Evolutionary conservation across 139 green algal genomes (phyloP).

Genomic region (Chlorella sp.): DNA sequence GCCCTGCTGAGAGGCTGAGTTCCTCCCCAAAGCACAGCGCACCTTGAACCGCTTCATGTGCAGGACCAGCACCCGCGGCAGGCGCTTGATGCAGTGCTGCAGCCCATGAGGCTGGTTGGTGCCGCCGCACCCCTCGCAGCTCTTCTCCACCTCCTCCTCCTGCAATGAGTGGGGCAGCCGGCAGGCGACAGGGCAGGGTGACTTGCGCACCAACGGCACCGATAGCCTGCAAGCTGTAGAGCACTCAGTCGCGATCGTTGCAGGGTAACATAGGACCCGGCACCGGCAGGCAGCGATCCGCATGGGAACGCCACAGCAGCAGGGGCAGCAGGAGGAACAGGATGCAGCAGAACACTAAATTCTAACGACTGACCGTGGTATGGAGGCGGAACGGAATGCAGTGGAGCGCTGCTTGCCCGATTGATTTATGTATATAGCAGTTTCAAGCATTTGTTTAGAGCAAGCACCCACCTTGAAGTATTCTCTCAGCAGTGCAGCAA

Average conservation of each 20-base stretch:
- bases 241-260: not conserved
- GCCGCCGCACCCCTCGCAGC: constrained; percentile 66
- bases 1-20: too few relatives aligned
- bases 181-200: too few relatives aligned
- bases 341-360: not conserved
- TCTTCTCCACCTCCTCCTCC: constrained; percentile 67
- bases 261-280: not conserved
- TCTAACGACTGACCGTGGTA: too few relatives aligned
- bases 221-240: not conserved
- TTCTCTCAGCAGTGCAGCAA: constrained; percentile 40
- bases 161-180: not conserved
- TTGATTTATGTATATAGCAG: too few relatives aligned
- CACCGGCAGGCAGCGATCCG: not conserved
- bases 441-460: too few relatives aligned
- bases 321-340: too few relatives aligned
- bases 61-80: constrained; percentile 73
- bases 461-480: constrained; percentile 60
- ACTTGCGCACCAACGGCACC: not conserved
- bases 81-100: constrained; percentile 55
- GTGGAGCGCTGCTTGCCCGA: too few relatives aligned
- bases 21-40: not conserved
- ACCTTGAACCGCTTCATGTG: constrained; percentile 79
- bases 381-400: too few relatives aligned
- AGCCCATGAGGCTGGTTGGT: constrained; percentile 46
- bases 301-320: too few relatives aligned